These are phyloP conservation scores for Luffa acutangula DNA, from an alignment of 306 rosid species.

Conservation along the genomic window DNA sequence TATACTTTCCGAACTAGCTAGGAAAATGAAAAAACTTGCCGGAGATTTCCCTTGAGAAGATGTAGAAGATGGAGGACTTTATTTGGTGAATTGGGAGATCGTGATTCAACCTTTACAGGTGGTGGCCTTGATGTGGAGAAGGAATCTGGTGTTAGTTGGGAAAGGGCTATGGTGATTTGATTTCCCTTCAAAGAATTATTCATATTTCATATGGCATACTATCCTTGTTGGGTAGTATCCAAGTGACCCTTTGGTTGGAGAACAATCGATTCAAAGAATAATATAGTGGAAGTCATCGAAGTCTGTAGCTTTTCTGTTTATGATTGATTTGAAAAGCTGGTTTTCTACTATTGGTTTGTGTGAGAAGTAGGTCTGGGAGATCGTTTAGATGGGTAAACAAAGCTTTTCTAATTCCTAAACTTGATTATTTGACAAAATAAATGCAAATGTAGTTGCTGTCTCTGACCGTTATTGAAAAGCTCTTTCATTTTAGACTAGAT, in stretches of 20 bases:
- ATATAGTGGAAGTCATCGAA: neutral
- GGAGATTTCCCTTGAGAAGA: neutral
- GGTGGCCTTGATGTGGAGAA: neutral
- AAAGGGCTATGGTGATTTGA: neutral
- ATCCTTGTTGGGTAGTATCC: neutral
- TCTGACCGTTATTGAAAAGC: neutral
- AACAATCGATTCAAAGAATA: neutral
- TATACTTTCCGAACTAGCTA: neutral
- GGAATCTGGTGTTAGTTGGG: neutral
- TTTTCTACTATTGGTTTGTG: neutral
- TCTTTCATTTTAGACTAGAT: neutral
- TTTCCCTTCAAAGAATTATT: neutral
- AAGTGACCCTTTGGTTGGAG: neutral
- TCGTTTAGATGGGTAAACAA: neutral
- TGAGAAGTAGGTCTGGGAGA: neutral
- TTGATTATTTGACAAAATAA: neutral
- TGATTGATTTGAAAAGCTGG: neutral
- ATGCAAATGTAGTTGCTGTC: neutral
- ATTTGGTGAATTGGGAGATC: neutral
- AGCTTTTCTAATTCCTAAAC: neutral
- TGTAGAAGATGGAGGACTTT: neutral
- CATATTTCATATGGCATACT: neutral
- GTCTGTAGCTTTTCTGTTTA: neutral
- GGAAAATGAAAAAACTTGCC: neutral
- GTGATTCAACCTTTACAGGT: neutral